These are phyloP conservation scores for Sesbania bispinosa DNA, from an alignment of 306 rosid genomes.

Conservation along the genomic window DNA sequence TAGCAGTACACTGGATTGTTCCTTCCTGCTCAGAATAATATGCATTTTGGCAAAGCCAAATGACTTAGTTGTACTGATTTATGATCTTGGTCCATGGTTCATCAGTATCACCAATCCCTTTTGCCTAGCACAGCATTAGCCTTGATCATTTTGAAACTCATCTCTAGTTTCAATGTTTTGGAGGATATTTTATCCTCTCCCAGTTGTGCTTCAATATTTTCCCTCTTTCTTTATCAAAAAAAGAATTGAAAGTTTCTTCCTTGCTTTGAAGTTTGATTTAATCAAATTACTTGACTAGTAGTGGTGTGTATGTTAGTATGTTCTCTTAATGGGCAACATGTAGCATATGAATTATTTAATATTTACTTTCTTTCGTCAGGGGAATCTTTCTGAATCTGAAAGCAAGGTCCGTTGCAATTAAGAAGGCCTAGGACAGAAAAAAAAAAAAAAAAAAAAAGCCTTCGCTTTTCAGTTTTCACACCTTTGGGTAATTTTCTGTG, in stretches of 20 bases:
- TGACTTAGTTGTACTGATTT: background rate
- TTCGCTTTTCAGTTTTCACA: background rate
- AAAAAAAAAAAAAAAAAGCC: background rate
- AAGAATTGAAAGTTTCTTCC: background rate
- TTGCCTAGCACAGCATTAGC: background rate
- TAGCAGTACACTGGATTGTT: background rate
- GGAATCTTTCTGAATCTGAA: constrained; percentile 83
- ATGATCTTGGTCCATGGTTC: background rate
- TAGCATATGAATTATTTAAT: background rate
- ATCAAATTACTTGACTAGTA: background rate
- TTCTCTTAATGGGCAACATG: background rate
- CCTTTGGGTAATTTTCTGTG: background rate
- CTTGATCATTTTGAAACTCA: background rate
- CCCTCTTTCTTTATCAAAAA: background rate
- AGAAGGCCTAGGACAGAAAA: constrained; percentile 44
- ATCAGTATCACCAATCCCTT: background rate
- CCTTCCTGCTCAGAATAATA: background rate
- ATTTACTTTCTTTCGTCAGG: constrained; percentile 49
- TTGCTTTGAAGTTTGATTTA: background rate
- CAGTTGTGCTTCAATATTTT: background rate
- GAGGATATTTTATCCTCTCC: background rate
- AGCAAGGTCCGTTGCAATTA: constrained; percentile 69
- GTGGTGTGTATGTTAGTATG: background rate
- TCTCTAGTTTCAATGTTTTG: background rate
- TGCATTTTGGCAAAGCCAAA: background rate